These are phyloP conservation scores for Rhizoclosmatium sp. DNA, from an alignment of 192 early-diverging fungal species.

Conservation along the genomic window DNA sequence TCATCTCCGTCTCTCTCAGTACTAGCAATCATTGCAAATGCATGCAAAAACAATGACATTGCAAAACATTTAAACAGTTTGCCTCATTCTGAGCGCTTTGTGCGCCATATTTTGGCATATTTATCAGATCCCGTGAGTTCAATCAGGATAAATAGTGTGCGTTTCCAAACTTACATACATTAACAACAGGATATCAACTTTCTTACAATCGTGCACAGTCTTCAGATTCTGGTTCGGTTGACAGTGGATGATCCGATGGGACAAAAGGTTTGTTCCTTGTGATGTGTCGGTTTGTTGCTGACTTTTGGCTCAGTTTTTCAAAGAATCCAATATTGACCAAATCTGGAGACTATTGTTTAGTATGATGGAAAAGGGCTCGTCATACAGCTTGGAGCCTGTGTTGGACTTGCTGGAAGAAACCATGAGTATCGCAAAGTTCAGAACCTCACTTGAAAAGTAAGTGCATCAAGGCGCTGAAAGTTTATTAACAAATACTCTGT, in stretches of 20 bases:
- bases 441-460: constrained; percentile 16
- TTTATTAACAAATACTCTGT: neutral
- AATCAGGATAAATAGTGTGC: neutral
- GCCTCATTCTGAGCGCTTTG: constrained; percentile 23
- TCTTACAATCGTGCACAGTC: constrained; percentile 18
- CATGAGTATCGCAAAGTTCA: constrained; percentile 17
- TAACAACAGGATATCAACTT: constrained; percentile 29
- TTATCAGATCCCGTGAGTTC: constrained; percentile 14
- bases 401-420: constrained; percentile 32
- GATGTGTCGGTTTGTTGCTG: neutral
- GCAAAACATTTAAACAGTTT: constrained; percentile 6
- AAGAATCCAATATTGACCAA: constrained; percentile 21
- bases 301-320: constrained; percentile 6
- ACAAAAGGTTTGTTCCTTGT: constrained; percentile 5
- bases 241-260: constrained; percentile 27
- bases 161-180: neutral
- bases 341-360: constrained; percentile 29
- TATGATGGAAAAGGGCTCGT: constrained; percentile 28
- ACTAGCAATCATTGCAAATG: constrained; percentile 19
- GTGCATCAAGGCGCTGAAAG: neutral
- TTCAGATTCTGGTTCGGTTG: constrained; percentile 34
- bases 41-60: constrained; percentile 5
- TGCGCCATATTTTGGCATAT: constrained; percentile 30
- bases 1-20: constrained; percentile 13
- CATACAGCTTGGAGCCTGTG: constrained; percentile 20